Evolutionary conservation across 2,329 filamentous ascomycete genomes (phyloP).

Genomic region (Exophiala dermatitidis): DNA sequence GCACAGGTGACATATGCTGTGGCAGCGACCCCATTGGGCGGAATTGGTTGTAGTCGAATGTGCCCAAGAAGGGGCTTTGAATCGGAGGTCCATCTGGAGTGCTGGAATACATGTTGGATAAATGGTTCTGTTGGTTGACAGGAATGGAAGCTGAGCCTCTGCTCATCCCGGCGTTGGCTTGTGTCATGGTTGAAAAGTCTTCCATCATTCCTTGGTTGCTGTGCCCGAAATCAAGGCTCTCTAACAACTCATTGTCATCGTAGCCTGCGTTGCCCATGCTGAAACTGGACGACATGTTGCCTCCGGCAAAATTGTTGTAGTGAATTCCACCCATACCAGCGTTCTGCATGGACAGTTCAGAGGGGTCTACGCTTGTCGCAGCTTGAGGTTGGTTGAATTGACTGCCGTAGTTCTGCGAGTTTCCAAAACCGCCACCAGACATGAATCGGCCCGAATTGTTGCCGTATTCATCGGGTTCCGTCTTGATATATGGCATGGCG

Average conservation of each 20-base stretch:
- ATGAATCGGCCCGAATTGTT: constrained; percentile 47
- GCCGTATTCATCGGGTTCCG: constrained; percentile 57
- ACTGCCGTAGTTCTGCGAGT: constrained; percentile 36
- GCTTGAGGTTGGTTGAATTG: constrained; percentile 44
- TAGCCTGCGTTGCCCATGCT: constrained; percentile 67
- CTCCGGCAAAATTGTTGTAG: constrained; percentile 55
- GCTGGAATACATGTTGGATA: constrained; percentile 72
- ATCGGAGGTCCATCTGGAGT: constrained; percentile 89
- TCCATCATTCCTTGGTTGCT: constrained; percentile 20
- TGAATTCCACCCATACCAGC: constrained; percentile 43
- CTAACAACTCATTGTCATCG: constrained; percentile 75
- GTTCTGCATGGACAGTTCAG: constrained; percentile 66
- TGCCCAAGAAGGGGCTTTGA: constrained; percentile 74
- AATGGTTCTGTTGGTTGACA: constrained; percentile 60
- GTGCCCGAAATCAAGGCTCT: constrained; percentile 48
- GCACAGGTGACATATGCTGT: constrained; percentile 35
- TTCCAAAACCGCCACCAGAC: constrained; percentile 31
- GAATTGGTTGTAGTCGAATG: constrained; percentile 71
- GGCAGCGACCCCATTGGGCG: constrained; percentile 47
- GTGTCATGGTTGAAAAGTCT: constrained; percentile 18
- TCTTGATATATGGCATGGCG: constrained; percentile 58
- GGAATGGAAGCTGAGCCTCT: constrained; percentile 48
- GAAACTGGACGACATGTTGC: constrained; percentile 64
- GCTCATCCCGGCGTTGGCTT: constrained; percentile 44
- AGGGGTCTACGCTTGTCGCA: constrained; percentile 68